Evolutionary conservation across 192 early-diverging fungal genomes (phyloP).

Genomic region (Gigaspora rosea): DNA sequence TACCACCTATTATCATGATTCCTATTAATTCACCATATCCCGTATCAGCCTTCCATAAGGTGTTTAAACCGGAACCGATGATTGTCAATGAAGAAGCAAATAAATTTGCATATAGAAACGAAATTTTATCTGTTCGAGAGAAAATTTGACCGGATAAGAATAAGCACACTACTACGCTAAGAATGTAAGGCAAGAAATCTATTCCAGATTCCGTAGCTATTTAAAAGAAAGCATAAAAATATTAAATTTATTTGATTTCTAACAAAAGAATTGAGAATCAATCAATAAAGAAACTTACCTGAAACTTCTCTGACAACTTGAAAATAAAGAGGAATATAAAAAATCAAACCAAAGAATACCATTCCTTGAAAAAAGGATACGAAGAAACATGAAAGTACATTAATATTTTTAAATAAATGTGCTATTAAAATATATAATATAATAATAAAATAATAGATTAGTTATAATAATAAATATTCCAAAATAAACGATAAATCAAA

Average conservation of each 20-base stretch:
- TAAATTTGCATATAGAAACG: constrained; percentile 64
- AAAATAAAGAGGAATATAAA: constrained; percentile 81
- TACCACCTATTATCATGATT: constrained; percentile 67
- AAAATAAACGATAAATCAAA: constrained; percentile 30
- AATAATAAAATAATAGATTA: no score
- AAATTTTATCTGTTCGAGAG: constrained; percentile 34
- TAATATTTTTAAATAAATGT: no score
- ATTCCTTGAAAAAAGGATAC: no score
- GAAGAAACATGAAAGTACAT: no score
- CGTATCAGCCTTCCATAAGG: constrained; percentile 57
- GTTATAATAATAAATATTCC: background rate
- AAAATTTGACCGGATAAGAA: constrained; percentile 63
- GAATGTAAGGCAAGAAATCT: no score
- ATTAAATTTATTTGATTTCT: background rate
- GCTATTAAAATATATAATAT: background rate
- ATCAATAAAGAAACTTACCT: background rate
- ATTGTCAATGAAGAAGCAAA: constrained; percentile 62
- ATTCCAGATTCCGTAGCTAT: background rate
- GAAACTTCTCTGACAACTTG: constrained; percentile 74
- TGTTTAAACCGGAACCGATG: constrained; percentile 65
- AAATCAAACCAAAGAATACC: constrained; percentile 41
- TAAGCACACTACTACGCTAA: constrained; percentile 50
- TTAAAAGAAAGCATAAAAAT: no score
- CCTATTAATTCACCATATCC: constrained; percentile 55
- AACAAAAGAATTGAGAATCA: background rate